Evolutionary conservation across 768 basidiomycete genomes (phyloP).

Genomic region (Sarcomyxa edulis): DNA sequence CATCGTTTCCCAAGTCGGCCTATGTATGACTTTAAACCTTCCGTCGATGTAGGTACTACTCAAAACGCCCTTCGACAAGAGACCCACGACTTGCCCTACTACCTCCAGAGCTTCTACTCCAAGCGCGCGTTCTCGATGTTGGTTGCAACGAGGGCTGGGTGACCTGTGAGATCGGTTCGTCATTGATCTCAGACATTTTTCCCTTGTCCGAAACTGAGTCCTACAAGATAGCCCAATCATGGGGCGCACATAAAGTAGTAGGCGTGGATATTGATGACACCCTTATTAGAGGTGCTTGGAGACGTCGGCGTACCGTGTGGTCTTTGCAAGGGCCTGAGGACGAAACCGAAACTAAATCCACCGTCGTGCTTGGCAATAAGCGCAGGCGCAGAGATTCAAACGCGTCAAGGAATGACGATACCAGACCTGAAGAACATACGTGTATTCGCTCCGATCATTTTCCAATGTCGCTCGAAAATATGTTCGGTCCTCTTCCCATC

Average conservation of each 20-base stretch:
- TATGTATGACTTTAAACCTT: slow-evolving; percentile 4
- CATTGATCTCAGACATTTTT: too few species aligned
- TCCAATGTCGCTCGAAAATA: slow-evolving; percentile 71
- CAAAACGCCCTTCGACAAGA: slow-evolving; percentile 54
- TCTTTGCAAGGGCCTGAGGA: slow-evolving; percentile 48
- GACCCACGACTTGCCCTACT: slow-evolving; percentile 68
- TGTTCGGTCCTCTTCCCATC: slow-evolving; percentile 69
- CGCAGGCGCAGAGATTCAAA: slow-evolving; percentile 15
- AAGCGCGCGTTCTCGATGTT: slow-evolving; percentile 67
- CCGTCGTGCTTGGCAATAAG: slow-evolving; percentile 13
- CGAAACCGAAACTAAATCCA: not conserved
- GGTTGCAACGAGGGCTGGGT: slow-evolving; percentile 88
- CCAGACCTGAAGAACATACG: not conserved
- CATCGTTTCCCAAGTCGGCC: not conserved
- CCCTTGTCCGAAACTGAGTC: slow-evolving; percentile 2
- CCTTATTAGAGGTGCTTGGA: slow-evolving; percentile 74
- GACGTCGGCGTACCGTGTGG: slow-evolving; percentile 64
- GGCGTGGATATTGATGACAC: slow-evolving; percentile 85
- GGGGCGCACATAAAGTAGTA: slow-evolving; percentile 58
- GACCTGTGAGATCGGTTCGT: slow-evolving; percentile 77
- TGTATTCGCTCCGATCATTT: slow-evolving; percentile 50
- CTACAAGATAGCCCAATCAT: slow-evolving; percentile 50
- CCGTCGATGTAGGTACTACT: slow-evolving; percentile 55
- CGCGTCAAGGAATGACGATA: not conserved
- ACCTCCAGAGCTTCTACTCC: slow-evolving; percentile 44